Percentiles rank a stretch among this genome's conserved stretches.
Evolutionary conservation across 2,329 filamentous ascomycete genomes (phyloP).

Genomic region (Colletotrichum sojae): DNA sequence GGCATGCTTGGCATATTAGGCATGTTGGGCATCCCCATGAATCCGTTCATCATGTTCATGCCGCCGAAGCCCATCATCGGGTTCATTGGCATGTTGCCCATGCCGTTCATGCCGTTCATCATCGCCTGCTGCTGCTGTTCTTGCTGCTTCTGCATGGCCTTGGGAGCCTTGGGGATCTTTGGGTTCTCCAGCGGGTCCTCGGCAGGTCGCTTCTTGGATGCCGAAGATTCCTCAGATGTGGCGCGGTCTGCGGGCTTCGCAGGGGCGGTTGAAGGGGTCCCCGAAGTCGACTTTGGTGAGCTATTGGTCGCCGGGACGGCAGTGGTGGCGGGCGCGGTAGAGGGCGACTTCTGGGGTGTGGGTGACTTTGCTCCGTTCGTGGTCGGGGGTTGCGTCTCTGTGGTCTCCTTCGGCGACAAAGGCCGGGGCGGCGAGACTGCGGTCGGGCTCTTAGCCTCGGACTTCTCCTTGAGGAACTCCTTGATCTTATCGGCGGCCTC

Average conservation of each 20-base stretch:
- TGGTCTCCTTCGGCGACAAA: constrained; percentile 48
- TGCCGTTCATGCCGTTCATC: constrained; percentile 63
- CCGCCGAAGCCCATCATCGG: constrained; percentile 46
- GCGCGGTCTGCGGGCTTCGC: constrained; percentile 43
- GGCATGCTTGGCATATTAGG: constrained; percentile 53
- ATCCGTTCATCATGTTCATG: constrained; percentile 44
- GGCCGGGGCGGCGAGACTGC: constrained; percentile 49
- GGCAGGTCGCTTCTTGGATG: constrained; percentile 84
- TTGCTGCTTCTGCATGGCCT: constrained; percentile 73
- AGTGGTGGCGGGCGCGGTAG: constrained; percentile 35
- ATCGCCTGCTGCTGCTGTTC: constrained; percentile 62
- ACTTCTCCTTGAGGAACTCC: constrained; percentile 75
- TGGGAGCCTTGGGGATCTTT: constrained; percentile 75
- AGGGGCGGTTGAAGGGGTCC: constrained; percentile 45
- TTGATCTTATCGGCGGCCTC: constrained; percentile 85
- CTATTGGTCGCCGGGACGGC: constrained; percentile 44
- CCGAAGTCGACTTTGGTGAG: constrained; percentile 46
- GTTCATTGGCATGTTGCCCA: constrained; percentile 52
- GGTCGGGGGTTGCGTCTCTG: constrained; percentile 27
- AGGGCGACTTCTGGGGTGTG: constrained; percentile 49
- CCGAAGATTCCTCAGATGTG: constrained; percentile 48
- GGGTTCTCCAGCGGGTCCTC: constrained; percentile 78
- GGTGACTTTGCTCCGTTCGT: constrained; percentile 45
- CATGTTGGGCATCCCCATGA: constrained; percentile 54
- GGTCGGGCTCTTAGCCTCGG: constrained; percentile 65